Evolutionary conservation across 495 filamentous ascomycete species (phyloP).

Genomic region (Penicillium alfredii): DNA sequence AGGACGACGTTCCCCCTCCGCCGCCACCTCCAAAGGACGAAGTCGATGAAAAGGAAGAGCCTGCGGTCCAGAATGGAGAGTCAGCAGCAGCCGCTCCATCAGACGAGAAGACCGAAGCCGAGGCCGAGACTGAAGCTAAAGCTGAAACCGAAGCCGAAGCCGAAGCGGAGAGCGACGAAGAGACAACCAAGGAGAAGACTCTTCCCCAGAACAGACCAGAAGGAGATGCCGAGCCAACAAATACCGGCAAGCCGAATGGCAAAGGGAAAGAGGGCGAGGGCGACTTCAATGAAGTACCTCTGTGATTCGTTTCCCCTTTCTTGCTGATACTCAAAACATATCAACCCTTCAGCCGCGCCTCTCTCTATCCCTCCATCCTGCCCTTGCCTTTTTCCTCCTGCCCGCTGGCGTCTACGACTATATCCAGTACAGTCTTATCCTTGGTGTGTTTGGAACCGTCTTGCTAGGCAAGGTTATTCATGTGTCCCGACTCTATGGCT

Average conservation of each 20-base stretch:
- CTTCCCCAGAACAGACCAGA: conserved; percentile 24
- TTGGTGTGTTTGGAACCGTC: conserved; percentile 9
- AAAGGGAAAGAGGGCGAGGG: conserved; percentile 34
- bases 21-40: conserved; percentile 38
- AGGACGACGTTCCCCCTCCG: conserved; percentile 22
- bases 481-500: conserved; percentile 4
- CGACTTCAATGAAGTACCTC: conserved; percentile 40
- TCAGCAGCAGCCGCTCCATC: conserved; percentile 4
- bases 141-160: conserved; percentile 4
- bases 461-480: conserved; percentile 11
- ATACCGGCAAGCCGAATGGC: conserved; percentile 14
- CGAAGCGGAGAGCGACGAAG: conserved; percentile 10
- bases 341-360: neutral
- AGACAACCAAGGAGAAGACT: conserved; percentile 13
- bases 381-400: conserved; percentile 1
- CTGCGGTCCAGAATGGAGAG: conserved; percentile 20
- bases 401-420: conserved; percentile 15
- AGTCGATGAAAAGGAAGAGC: conserved; percentile 10
- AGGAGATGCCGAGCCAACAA: conserved; percentile 14
- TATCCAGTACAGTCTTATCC: conserved; percentile 19
- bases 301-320: conserved; percentile 17
- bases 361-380: too few relatives aligned
- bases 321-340: conserved; percentile 1
- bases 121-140: too few relatives aligned
- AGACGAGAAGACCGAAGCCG: conserved; percentile 8